These are phyloP conservation scores for Macrocybe gigantea DNA, from an alignment of 768 basidiomycete genomes.

Conservation along the genomic window DNA sequence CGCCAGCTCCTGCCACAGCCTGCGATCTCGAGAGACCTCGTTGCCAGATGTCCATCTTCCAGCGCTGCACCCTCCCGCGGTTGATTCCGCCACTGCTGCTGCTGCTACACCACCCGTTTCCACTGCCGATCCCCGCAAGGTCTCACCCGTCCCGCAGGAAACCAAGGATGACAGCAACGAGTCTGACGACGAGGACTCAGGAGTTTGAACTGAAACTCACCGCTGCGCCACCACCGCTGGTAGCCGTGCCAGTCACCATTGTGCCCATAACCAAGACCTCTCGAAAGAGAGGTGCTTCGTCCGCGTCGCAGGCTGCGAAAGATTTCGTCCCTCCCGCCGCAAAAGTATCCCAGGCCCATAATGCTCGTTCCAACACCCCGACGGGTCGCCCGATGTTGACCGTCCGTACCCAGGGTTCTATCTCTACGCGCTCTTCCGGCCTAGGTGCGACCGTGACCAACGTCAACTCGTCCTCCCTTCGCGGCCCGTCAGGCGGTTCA, in stretches of 20 bases:
- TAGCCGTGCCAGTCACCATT: constrained; percentile 13
- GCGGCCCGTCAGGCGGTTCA: constrained; percentile 19
- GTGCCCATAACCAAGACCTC: constrained; percentile 12
- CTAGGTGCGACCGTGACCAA: constrained; percentile 63
- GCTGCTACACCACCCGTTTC: constrained; percentile 7
- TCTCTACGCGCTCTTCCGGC: constrained; percentile 47
- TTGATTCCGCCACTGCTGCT: constrained; percentile 7
- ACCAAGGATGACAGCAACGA: constrained; percentile 28
- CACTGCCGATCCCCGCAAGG: constrained; percentile 8
- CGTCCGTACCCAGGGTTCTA: constrained; percentile 46
- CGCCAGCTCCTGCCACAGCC: constrained; percentile 67
- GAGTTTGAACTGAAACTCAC: constrained; percentile 23
- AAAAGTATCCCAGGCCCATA: constrained; percentile 52
- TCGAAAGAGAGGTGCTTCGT: constrained; percentile 9
- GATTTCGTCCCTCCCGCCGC: constrained; percentile 7
- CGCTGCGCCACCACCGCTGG: neutral
- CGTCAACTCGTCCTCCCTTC: constrained; percentile 39
- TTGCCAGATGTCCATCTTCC: constrained; percentile 50
- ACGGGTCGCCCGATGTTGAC: constrained; percentile 53
- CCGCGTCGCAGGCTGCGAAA: neutral
- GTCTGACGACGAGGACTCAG: constrained; percentile 35
- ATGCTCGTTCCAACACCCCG: constrained; percentile 40
- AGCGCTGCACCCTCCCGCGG: constrained; percentile 50
- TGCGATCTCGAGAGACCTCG: constrained; percentile 74
- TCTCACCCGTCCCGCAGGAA: constrained; percentile 13